These are phyloP conservation scores for Stellera chamaejasme DNA, from an alignment of 345 rosid species.

Conservation along the genomic window DNA sequence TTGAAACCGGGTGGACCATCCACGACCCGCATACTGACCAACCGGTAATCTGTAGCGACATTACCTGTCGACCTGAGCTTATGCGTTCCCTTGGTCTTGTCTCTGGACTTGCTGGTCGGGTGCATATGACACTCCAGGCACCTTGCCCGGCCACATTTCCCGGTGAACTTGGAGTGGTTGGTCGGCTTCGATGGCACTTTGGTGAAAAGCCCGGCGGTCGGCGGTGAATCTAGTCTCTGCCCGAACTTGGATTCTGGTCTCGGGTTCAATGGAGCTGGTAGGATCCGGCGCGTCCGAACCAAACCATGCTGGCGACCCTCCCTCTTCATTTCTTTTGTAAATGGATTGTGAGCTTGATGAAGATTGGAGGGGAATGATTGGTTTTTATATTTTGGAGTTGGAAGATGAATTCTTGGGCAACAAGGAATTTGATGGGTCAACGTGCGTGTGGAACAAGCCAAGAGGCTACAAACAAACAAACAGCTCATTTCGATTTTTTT, in stretches of 20 bases:
- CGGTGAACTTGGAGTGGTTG: slow-evolving; percentile 66
- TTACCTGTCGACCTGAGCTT: slow-evolving; percentile 38
- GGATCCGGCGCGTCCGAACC: slow-evolving; percentile 43
- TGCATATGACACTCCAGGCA: slow-evolving; percentile 36
- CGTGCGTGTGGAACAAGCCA: slow-evolving; percentile 20
- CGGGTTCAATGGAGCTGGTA: slow-evolving; percentile 36
- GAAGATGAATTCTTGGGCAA: slow-evolving; percentile 13
- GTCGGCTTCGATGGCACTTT: slow-evolving; percentile 38
- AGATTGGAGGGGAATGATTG: not conserved
- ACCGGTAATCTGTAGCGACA: slow-evolving; percentile 22
- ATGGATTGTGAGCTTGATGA: slow-evolving; percentile 6
- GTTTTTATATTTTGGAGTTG: not conserved
- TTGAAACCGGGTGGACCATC: slow-evolving; percentile 21
- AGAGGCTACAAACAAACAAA: too few species aligned
- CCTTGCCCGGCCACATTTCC: slow-evolving; percentile 36
- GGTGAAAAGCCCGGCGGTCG: slow-evolving; percentile 34
- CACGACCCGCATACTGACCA: slow-evolving; percentile 36
- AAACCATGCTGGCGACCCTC: slow-evolving; percentile 66
- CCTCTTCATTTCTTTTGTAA: slow-evolving; percentile 37
- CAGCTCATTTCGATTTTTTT: too few species aligned
- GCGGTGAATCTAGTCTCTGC: slow-evolving; percentile 30
- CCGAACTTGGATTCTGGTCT: slow-evolving; percentile 23
- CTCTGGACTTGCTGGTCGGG: slow-evolving; percentile 41
- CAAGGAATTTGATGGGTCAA: slow-evolving; percentile 18
- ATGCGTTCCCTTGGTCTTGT: slow-evolving; percentile 48